These are phyloP conservation scores for Hanseniaspora lachancei DNA, from an alignment of 805 yeast genomes.

Conservation along the genomic window DNA sequence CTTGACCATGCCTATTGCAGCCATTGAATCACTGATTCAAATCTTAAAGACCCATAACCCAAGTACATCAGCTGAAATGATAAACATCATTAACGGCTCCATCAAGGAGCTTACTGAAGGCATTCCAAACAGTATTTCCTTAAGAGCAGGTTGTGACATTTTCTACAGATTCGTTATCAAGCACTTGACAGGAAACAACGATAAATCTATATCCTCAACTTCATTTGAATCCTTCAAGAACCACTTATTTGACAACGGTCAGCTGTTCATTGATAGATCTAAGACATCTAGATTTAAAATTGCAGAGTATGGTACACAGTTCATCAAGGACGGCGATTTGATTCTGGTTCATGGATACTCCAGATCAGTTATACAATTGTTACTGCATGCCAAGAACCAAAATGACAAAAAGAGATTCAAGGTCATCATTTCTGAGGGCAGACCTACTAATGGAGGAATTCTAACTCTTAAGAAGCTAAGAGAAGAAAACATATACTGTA, in stretches of 20 bases:
- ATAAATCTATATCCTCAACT: conserved; percentile 50
- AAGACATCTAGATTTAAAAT: conserved; percentile 77
- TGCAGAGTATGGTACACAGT: conserved; percentile 76
- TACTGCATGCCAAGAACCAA: conserved; percentile 43
- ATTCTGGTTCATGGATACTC: conserved; percentile 83
- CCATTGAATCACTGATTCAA: conserved; percentile 85
- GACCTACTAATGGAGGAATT: conserved; percentile 68
- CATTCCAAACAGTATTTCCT: conserved; percentile 80
- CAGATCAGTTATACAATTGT: conserved; percentile 71
- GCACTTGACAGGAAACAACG: conserved; percentile 32
- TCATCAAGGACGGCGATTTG: conserved; percentile 85
- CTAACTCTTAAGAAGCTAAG: conserved; percentile 57
- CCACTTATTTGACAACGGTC: conserved; percentile 86
- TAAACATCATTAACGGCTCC: conserved; percentile 65
- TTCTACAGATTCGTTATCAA: conserved; percentile 86
- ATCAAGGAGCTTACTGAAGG: conserved; percentile 59
- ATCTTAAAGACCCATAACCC: conserved; percentile 74
- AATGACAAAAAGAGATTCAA: conserved; percentile 63
- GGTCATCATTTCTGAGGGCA: conserved; percentile 84
- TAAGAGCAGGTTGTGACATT: conserved; percentile 94
- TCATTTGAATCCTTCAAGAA: conserved; percentile 91
- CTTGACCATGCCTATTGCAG: conserved; percentile 98
- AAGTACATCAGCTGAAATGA: conserved; percentile 83
- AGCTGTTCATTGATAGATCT: conserved; percentile 79
- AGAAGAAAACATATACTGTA: conserved; percentile 68